Evolutionary conservation across 1,284 basidiomycete genomes (phyloP), one percentile per base, ranked within the genome.

Genomic region (Puccinia coronata): DNA sequence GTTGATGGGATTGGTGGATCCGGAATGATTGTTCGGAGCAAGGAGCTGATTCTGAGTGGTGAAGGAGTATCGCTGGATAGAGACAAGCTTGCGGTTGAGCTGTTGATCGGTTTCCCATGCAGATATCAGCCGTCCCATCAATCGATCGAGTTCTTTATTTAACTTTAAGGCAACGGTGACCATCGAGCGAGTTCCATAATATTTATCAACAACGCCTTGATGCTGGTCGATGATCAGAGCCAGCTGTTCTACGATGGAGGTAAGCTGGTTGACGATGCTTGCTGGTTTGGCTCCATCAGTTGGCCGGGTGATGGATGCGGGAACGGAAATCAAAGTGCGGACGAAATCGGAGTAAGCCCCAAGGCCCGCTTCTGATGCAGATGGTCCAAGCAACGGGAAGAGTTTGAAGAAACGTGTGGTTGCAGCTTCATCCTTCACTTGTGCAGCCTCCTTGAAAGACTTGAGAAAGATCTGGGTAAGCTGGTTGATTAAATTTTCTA

Each of bases 191-290:
- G 65, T 57, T 0, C 84, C 97, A 84, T 99, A 99, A 86, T 99
- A 97, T 86, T 96, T 96, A 86, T 98, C 96, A 0, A 99, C 96
- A 0, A 99, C 91, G 0, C 95, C 93, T 84, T 97, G 95, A 86
- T 99, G 97, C 85, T 98, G 95, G 84, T 96, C 95, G 57, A 99
- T 92, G 82, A 99, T 95, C 88, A 94, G 91, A 0, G 96, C 97
- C 61, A 99, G 92, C 78, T 92, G 93, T 87, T 99, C 97, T 83
- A 98, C 96, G 0, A 99, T 89, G 0, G 92, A 91, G 0, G 95
- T 98, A 74, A 98, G 87, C 4, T 91, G 89, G 3, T 93, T 91
- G 82, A 96, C 91, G 72, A 74, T 74, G n/a, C 86, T 94, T 96
- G 87, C 95, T 96, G 31, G 94, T 87, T 0, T 95, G 92, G 0